These are phyloP conservation scores for Pilobolus umbonatus DNA, from an alignment of 192 early-diverging fungal genomes.

Conservation along the genomic window DNA sequence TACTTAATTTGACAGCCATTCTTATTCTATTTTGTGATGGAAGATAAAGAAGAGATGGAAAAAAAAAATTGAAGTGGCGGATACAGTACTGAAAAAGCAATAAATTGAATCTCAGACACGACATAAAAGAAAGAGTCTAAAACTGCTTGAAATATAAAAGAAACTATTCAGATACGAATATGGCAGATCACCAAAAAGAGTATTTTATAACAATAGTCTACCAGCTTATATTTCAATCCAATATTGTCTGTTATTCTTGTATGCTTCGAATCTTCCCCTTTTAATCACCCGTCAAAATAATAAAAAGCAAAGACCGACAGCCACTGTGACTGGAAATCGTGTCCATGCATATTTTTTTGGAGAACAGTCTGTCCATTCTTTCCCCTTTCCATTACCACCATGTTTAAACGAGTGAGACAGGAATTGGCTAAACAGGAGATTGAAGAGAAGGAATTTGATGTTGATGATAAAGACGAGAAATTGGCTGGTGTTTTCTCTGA, in stretches of 20 bases:
- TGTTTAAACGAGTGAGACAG: slow-evolving; percentile 33
- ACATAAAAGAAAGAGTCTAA: too few relatives aligned
- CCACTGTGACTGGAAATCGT: slow-evolving; percentile 18
- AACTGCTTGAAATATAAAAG: too few relatives aligned
- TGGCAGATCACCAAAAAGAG: too few relatives aligned
- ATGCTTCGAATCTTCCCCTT: too few relatives aligned
- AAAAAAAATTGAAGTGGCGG: not conserved
- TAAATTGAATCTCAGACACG: too few relatives aligned
- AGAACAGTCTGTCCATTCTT: not conserved
- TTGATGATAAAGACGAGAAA: slow-evolving; percentile 22
- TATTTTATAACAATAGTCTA: too few relatives aligned
- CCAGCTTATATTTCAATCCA: too few relatives aligned
- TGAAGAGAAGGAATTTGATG: slow-evolving; percentile 16
- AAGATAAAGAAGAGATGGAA: not conserved
- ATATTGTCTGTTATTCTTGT: too few relatives aligned
- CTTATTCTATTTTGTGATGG: not conserved
- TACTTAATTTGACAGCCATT: slow-evolving; percentile 27
- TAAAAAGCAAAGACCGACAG: too few relatives aligned
- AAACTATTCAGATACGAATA: too few relatives aligned
- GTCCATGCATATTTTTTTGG: not conserved
- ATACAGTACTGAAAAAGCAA: not conserved
- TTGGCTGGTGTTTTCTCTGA: slow-evolving; percentile 24
- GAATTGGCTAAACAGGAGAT: slow-evolving; percentile 32
- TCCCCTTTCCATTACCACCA: not conserved
- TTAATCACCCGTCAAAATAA: too few relatives aligned